These are phyloP conservation scores for Borealophlyctis nickersoniae DNA, from an alignment of 192 early-diverging fungal species.

Conservation along the genomic window DNA sequence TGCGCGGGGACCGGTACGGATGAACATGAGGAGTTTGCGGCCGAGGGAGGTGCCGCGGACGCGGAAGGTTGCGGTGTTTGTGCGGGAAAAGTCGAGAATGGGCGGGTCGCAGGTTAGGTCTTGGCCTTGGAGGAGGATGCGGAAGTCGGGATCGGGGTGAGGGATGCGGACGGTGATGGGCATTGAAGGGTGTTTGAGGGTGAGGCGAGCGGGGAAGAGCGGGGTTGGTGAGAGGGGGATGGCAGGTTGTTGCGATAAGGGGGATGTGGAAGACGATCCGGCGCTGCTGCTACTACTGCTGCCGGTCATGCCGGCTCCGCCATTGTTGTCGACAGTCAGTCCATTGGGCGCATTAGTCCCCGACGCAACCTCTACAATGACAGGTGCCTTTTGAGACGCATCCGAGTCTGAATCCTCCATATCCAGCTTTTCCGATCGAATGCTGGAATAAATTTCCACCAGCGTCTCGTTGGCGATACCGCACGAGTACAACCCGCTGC, in stretches of 20 bases:
- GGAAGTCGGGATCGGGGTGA: constrained; percentile 49
- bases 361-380: constrained; percentile 18
- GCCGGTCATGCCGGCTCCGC: background rate
- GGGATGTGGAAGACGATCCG: too few species aligned
- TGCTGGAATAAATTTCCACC: constrained; percentile 15
- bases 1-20: too few species aligned
- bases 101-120: constrained; percentile 55
- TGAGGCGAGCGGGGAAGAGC: constrained; percentile 53
- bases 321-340: background rate
- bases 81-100: constrained; percentile 52
- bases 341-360: background rate
- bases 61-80: constrained; percentile 49
- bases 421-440: constrained; percentile 27
- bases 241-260: background rate
- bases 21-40: constrained; percentile 59
- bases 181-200: constrained; percentile 49
- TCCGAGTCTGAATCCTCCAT: constrained; percentile 32
- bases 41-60: constrained; percentile 56
- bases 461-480: constrained; percentile 21
- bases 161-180: constrained; percentile 58
- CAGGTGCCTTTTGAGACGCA: background rate
- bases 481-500: constrained; percentile 5
- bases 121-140: constrained; percentile 58
- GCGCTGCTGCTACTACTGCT: constrained; percentile 3
- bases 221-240: constrained; percentile 4